Percentiles rank a stretch among this genome's conserved stretches.
Conservation (phyloP, 805 yeast species). For the Candida yuanshanica region DNA sequence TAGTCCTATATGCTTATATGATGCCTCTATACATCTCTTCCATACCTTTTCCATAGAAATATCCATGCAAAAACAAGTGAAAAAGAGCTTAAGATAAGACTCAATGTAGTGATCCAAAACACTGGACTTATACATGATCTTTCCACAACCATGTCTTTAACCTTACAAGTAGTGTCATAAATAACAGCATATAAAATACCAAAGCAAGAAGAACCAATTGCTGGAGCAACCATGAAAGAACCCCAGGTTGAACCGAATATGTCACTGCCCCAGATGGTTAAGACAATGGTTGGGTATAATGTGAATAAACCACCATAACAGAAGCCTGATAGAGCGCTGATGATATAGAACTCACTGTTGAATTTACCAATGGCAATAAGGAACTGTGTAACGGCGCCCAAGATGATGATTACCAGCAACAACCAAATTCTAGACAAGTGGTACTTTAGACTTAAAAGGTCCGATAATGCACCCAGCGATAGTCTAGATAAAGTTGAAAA, state of each 20-base stretch:
- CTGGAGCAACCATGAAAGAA: conserved; percentile 81
- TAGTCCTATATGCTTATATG: too few species aligned
- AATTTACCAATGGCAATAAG: conserved; percentile 19
- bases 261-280: conserved; percentile 83
- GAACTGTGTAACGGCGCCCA: conserved; percentile 33
- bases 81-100: conserved; percentile 9
- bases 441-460: conserved; percentile 36
- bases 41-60: conserved; percentile 12
- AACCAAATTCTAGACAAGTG: conserved; percentile 27
- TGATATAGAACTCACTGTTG: conserved; percentile 20
- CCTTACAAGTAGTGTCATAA: conserved; percentile 39
- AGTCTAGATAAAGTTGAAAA: conserved; percentile 70
- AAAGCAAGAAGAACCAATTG: conserved; percentile 65
- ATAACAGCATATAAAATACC: conserved; percentile 65
- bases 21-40: not conserved
- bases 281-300: conserved; percentile 75
- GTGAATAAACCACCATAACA: conserved; percentile 85
- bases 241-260: conserved; percentile 94
- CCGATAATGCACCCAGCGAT: conserved; percentile 62
- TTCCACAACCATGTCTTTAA: not conserved
- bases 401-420: conserved; percentile 26
- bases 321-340: conserved; percentile 55
- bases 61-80: conserved; percentile 18
- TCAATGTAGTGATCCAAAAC: conserved; percentile 14
- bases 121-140: conserved; percentile 15